phyloP scores from a whole-genome alignment of 306 rosid genomes.

The Echinosophora koreensis region DNA sequence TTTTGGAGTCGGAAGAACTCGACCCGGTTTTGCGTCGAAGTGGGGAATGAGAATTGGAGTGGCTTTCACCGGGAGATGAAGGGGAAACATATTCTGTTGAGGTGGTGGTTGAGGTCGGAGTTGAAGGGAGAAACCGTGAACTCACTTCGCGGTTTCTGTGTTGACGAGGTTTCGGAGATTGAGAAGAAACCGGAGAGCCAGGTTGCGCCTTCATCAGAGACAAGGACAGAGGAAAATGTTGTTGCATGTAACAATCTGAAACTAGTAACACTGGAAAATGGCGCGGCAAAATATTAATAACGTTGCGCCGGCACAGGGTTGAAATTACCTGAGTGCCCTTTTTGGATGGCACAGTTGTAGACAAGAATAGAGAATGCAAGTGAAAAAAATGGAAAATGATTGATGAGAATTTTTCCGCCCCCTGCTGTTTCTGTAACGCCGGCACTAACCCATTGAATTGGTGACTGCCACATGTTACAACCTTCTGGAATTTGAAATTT shows the following conservation, averaged over 20 bases:
- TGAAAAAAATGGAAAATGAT: neutral
- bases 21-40: slow-evolving; percentile 51
- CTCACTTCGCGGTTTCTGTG: slow-evolving; percentile 60
- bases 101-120: slow-evolving; percentile 45
- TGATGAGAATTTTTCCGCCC: neutral
- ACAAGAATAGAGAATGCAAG: neutral
- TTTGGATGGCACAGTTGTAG: neutral
- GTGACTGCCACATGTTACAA: slow-evolving; percentile 33
- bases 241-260: slow-evolving; percentile 27
- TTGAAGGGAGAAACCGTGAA: slow-evolving; percentile 58
- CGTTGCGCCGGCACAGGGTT: slow-evolving; percentile 38
- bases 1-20: slow-evolving; percentile 27
- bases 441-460: neutral
- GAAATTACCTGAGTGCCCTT: slow-evolving; percentile 35
- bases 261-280: slow-evolving; percentile 21
- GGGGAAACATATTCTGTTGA: slow-evolving; percentile 46
- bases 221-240: neutral
- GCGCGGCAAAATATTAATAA: slow-evolving; percentile 39
- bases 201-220: slow-evolving; percentile 52
- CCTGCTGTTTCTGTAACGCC: neutral
- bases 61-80: slow-evolving; percentile 45
- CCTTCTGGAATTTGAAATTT: neutral
- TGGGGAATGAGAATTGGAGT: slow-evolving; percentile 60
- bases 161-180: slow-evolving; percentile 58
- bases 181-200: slow-evolving; percentile 42